Conservation (phyloP, 108 stramenopile species). For the Parietichytrium sp. region DNA sequence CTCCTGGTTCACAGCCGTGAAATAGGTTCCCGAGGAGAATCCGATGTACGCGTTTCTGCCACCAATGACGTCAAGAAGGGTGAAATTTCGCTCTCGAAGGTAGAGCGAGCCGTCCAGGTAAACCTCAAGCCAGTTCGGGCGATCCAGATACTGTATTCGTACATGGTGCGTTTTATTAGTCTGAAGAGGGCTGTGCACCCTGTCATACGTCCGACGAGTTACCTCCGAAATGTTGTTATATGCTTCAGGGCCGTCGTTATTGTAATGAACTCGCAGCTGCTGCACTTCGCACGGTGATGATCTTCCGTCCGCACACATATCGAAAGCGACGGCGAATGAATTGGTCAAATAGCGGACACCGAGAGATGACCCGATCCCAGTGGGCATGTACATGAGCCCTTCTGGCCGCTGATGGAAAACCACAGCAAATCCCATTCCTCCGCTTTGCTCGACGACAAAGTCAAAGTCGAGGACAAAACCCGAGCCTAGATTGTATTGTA, state of each 20-base stretch:
- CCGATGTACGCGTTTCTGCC: conserved; percentile 24
- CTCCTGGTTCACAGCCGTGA: neutral
- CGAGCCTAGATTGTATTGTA: neutral
- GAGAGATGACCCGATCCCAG: neutral
- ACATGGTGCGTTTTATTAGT: neutral
- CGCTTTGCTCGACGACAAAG: neutral
- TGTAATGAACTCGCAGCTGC: neutral
- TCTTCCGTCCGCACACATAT: neutral
- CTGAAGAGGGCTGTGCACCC: neutral
- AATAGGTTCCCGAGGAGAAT: neutral
- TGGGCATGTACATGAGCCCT: neutral
- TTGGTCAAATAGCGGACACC: neutral
- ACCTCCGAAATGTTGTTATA: neutral
- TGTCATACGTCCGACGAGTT: neutral
- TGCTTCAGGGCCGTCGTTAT: neutral
- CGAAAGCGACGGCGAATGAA: neutral
- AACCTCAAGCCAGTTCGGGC: conserved; percentile 22
- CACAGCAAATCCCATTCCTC: neutral
- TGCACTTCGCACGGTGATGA: neutral
- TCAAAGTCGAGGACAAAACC: conserved; percentile 5
- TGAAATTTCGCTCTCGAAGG: neutral
- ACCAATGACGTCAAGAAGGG: neutral
- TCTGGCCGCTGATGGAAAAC: neutral
- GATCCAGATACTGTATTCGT: conserved; percentile 26
- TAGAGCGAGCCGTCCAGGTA: neutral